Evolutionary conservation across 2,329 filamentous ascomycete species (phyloP), one percentile per base, ranked within the genome.

Genomic region (Fusarium globosum): DNA sequence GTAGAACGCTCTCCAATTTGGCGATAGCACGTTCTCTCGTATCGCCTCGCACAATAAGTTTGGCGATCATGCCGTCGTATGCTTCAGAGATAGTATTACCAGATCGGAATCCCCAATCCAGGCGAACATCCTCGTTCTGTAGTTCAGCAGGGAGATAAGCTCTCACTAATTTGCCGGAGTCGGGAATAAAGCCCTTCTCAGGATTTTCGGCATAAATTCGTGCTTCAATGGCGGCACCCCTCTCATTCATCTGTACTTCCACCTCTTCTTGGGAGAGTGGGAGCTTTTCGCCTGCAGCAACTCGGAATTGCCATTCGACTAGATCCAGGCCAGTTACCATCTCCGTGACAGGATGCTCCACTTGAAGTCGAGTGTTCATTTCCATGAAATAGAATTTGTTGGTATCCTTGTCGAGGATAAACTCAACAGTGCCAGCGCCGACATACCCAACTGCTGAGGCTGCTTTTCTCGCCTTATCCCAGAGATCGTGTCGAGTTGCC

Each of bases 51-150:
- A 98, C 94, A 76, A 99, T 99, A 59, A 99, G 89, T 84, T 99
- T 99, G 49, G 96, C 94, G 75, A 99, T 97, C 96, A 99, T 99
- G 35, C 96, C 96, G 77, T 99, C 96, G 82, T 99, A 99, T 61
- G 96, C 94, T 66, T 96, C 94, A 0, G 95, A 97, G 6, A 99
- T 94, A 71, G 94, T 94, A 80, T 97, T 96, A 33, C 96, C 96
- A 75, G 95, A 88, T 35, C 95, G 90, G 81, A 98, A 98, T 4
- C 96, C 96, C 51, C 95, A 95, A 79, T 99, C 96, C 73, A 99
- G 95, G 45, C 96, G 91, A 38, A 98, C 89, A 72, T 95, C 93
- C 2, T 92, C 88, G 42, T 59, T 76, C 33, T 76, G 90, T 88
- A 11, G 88, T 85, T 55, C 85, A 81, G 39, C 82, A 0, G 96